Conservation (phyloP, 371 early-diverging fungal species). For the Lichtheimia ornata region DNA sequence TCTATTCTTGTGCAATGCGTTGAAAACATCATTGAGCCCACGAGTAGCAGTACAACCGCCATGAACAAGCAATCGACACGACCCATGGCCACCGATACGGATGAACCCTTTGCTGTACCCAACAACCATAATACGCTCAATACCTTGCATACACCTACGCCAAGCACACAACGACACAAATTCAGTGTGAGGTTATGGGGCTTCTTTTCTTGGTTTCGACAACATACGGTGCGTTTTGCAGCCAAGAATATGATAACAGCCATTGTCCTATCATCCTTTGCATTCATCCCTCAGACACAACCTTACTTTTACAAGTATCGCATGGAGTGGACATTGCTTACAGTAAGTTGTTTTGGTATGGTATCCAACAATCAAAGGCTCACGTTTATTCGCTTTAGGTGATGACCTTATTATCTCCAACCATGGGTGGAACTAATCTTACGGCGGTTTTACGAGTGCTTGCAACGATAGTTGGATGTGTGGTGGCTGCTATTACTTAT, state of each 20-base stretch:
- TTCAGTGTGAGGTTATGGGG: constrained; percentile 60
- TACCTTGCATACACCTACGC: constrained; percentile 69
- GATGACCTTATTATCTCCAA: constrained; percentile 80
- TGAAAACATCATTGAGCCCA: constrained; percentile 5
- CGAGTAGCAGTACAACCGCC: neutral
- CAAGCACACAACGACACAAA: constrained; percentile 48
- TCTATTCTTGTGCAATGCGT: constrained; percentile 29
- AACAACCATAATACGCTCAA: constrained; percentile 55
- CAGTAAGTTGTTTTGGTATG: constrained; percentile 39
- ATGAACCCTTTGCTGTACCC: constrained; percentile 24
- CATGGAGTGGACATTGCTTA: constrained; percentile 80
- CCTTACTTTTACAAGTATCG: constrained; percentile 62
- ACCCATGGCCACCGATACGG: neutral
- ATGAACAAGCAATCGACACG: neutral
- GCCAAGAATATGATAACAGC: constrained; percentile 67
- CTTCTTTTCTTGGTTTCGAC: constrained; percentile 61
- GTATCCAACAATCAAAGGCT: neutral
- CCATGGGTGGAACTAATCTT: constrained; percentile 79
- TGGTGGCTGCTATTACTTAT: constrained; percentile 57
- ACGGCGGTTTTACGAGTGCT: constrained; percentile 73
- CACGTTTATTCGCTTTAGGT: constrained; percentile 17
- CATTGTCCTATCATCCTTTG: constrained; percentile 63
- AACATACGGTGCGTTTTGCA: constrained; percentile 70
- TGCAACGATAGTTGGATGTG: constrained; percentile 71
- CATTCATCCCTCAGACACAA: constrained; percentile 65